phyloP scores from a whole-genome alignment of 208 protist genomes.

The Trypanosoma avium region DNA sequence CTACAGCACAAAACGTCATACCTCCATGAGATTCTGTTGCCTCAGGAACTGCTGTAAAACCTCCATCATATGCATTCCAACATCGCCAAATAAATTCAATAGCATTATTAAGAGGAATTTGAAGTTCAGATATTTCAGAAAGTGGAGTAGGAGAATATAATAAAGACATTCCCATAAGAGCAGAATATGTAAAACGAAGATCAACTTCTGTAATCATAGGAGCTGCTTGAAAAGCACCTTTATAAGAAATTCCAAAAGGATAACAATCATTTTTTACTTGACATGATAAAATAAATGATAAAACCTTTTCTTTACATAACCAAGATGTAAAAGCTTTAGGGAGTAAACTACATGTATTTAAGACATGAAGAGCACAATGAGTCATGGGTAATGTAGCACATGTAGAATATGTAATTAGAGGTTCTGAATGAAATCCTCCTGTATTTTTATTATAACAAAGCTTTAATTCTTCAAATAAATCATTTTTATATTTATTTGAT shows the following conservation, averaged over 20 bases:
- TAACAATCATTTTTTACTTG: background rate
- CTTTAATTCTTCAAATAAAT: constrained; percentile 12
- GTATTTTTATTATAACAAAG: constrained; percentile 19
- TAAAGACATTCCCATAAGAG: constrained; percentile 21
- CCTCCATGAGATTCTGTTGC: constrained; percentile 54
- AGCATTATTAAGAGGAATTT: background rate
- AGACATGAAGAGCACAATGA: constrained; percentile 29
- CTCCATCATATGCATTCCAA: constrained; percentile 54
- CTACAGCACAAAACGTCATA: constrained; percentile 82
- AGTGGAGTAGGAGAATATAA: constrained; percentile 9
- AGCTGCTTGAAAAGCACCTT: constrained; percentile 16
- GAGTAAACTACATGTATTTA: constrained; percentile 18
- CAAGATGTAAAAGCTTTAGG: constrained; percentile 1
- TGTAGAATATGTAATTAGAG: background rate
- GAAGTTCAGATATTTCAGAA: constrained; percentile 1
- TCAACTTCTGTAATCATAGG: constrained; percentile 20
- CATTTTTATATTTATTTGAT: background rate
- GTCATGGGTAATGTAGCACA: constrained; percentile 26
- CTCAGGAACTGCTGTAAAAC: constrained; percentile 49
- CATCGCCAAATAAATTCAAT: constrained; percentile 31
- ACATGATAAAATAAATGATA: constrained; percentile 19
- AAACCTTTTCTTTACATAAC: constrained; percentile 5
- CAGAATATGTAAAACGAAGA: constrained; percentile 29
- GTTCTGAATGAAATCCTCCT: constrained; percentile 29
- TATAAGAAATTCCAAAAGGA: constrained; percentile 4